phyloP scores from a whole-genome alignment of 129 eudicot species.

The Pseudognaphalium luteoalbum region DNA sequence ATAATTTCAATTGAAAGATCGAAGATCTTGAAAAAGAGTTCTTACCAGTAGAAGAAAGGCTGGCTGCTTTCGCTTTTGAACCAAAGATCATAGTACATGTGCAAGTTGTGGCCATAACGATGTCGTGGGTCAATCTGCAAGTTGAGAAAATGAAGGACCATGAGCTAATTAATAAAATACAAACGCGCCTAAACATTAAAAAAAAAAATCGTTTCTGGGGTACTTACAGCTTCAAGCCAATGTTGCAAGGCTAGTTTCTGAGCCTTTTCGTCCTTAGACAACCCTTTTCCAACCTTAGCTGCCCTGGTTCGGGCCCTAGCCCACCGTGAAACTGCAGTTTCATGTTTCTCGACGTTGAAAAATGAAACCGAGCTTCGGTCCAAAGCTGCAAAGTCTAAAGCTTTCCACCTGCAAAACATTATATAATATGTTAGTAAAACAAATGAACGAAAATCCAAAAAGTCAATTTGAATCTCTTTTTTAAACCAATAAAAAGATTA shows the following conservation, averaged over 20 bases:
- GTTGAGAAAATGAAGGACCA: constrained; percentile 7
- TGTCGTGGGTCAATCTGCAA: constrained; percentile 95
- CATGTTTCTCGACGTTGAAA: constrained; percentile 75
- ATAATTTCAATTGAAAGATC: not conserved
- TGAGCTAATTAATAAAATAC: constrained; percentile 1
- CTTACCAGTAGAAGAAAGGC: constrained; percentile 90
- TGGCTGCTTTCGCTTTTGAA: constrained; percentile 76
- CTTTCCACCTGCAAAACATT: constrained; percentile 75
- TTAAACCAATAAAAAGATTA: not conserved
- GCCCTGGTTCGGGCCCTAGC: constrained; percentile 86
- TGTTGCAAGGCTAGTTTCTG: constrained; percentile 82
- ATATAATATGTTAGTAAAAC: constrained; percentile 13
- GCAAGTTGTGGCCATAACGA: constrained; percentile 87
- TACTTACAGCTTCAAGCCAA: constrained; percentile 97
- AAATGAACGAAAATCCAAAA: not conserved
- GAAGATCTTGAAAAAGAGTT: not conserved
- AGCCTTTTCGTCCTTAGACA: constrained; percentile 85
- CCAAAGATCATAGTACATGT: constrained; percentile 77
- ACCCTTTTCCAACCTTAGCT: constrained; percentile 94
- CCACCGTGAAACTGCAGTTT: constrained; percentile 86
- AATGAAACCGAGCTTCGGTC: constrained; percentile 80
- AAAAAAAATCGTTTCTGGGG: not conserved
- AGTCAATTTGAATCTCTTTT: not conserved
- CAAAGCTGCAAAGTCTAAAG: constrained; percentile 81
- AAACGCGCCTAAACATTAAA: constrained; percentile 2